These are phyloP conservation scores for Avena insularis DNA, from an alignment of 176 grass and related monocot genomes.

Conservation along the genomic window DNA sequence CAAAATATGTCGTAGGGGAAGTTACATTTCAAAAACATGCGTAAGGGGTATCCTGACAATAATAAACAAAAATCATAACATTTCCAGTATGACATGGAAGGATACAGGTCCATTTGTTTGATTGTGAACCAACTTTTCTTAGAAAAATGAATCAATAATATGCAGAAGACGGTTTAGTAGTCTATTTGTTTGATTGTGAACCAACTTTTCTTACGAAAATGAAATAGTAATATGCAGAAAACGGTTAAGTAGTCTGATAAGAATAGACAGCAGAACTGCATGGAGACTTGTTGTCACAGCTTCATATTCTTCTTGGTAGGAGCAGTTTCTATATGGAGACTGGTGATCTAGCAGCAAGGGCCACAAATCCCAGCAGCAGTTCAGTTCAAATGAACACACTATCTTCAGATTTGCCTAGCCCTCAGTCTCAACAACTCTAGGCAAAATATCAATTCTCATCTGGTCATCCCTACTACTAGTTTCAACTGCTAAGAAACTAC, in stretches of 20 bases:
- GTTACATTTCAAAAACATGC: not conserved
- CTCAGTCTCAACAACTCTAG: not conserved
- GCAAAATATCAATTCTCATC: slow-evolving; percentile 40
- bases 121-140: not conserved
- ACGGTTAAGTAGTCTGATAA: not conserved
- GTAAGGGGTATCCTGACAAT: not conserved
- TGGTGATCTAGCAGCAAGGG: slow-evolving; percentile 8
- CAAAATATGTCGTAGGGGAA: not conserved
- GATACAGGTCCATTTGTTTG: not conserved
- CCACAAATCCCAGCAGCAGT: slow-evolving; percentile 35
- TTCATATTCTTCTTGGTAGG: not conserved
- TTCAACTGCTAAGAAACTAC: slow-evolving; percentile 47
- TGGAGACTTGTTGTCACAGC: not conserved
- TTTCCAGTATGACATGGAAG: not conserved
- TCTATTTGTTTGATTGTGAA: slow-evolving; percentile 5
- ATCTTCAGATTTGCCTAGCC: slow-evolving; percentile 31
- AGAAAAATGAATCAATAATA: not conserved
- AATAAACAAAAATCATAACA: not conserved
- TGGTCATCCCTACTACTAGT: slow-evolving; percentile 25
- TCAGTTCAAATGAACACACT: slow-evolving; percentile 27
- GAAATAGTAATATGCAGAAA: not conserved
- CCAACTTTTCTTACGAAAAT: not conserved
- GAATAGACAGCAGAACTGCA: not conserved
- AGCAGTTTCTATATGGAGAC: slow-evolving; percentile 16
- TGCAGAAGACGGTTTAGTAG: not conserved